These are phyloP conservation scores for Lathyrus aphaca DNA, from an alignment of 306 rosid genomes.

Conservation along the genomic window DNA sequence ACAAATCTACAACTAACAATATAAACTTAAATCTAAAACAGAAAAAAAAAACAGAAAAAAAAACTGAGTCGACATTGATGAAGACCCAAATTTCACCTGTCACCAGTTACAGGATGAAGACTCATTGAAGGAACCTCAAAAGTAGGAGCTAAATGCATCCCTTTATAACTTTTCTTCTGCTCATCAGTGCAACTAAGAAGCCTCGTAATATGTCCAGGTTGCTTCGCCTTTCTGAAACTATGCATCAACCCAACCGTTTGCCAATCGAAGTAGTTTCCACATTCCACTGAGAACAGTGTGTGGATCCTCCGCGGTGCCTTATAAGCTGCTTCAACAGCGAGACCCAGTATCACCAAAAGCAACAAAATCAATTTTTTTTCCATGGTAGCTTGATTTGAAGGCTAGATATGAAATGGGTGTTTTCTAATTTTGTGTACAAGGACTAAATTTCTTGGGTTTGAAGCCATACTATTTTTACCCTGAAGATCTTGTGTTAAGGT, in stretches of 20 bases:
- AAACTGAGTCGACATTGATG: neutral
- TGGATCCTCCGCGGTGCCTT: conserved; percentile 55
- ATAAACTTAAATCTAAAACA: neutral
- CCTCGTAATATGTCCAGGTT: conserved; percentile 42
- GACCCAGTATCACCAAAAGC: conserved; percentile 31
- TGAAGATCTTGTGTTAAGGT: neutral
- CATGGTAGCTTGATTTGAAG: conserved; percentile 50
- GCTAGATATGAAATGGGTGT: conserved; percentile 47
- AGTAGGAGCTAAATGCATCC: conserved; percentile 91
- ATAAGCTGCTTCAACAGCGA: conserved; percentile 42
- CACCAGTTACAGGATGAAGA: conserved; percentile 84
- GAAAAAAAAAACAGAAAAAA: conserved; percentile 2
- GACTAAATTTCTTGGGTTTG: conserved; percentile 48
- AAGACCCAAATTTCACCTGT: conserved; percentile 53
- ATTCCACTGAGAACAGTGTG: conserved; percentile 42
- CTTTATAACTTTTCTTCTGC: conserved; percentile 65
- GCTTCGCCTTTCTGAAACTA: conserved; percentile 40
- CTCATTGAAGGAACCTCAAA: conserved; percentile 93
- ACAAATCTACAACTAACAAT: neutral
- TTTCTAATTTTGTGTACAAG: conserved; percentile 38
- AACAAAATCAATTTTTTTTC: conserved; percentile 36
- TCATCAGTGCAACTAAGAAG: conserved; percentile 45
- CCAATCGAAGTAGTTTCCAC: conserved; percentile 44
- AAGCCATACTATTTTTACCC: neutral
- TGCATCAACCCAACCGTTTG: conserved; percentile 44